A percentile compares a stretch with the other conserved stretches of the same genome.
These are phyloP conservation scores for Cardamine chenopodiifolia DNA, from an alignment of 345 rosid species.

Conservation along the genomic window DNA sequence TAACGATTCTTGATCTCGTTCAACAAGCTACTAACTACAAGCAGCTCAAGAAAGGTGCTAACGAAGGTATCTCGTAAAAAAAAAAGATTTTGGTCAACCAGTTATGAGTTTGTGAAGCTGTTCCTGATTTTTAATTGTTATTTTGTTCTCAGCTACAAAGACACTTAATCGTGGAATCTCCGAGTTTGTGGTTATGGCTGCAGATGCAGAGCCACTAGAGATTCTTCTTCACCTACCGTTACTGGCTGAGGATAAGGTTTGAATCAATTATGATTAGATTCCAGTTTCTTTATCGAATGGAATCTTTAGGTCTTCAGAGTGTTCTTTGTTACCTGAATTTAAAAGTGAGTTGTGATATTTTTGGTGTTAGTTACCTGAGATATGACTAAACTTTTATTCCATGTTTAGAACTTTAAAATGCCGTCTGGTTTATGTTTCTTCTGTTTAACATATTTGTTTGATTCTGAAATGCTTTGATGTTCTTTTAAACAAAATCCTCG, in stretches of 20 bases:
- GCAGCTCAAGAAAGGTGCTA: constrained; percentile 98
- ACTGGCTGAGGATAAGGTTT: constrained; percentile 88
- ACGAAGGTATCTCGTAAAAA: constrained; percentile 59
- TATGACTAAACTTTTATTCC: no score
- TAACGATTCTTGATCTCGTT: constrained; percentile 85
- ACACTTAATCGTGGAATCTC: constrained; percentile 92
- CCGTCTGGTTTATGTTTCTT: neutral
- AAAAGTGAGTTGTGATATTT: neutral
- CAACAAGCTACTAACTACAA: constrained; percentile 96
- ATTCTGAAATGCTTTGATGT: neutral
- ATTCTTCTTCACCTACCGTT: constrained; percentile 74
- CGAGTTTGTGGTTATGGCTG: constrained; percentile 89
- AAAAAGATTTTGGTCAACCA: neutral
- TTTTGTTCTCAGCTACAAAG: constrained; percentile 70
- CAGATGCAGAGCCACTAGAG: constrained; percentile 87
- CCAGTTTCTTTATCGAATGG: neutral
- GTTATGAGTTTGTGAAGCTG: neutral
- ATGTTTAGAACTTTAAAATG: no score
- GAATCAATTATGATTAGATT: neutral
- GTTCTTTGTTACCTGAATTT: neutral
- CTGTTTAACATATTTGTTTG: neutral
- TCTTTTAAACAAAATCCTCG: neutral
- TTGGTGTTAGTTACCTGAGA: neutral
- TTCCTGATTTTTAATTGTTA: neutral
- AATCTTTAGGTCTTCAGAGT: neutral